Evolutionary conservation across 2,329 filamentous ascomycete species (phyloP), one percentile per base, ranked within the genome.

Genomic region (Ceratocystis albifundus): DNA sequence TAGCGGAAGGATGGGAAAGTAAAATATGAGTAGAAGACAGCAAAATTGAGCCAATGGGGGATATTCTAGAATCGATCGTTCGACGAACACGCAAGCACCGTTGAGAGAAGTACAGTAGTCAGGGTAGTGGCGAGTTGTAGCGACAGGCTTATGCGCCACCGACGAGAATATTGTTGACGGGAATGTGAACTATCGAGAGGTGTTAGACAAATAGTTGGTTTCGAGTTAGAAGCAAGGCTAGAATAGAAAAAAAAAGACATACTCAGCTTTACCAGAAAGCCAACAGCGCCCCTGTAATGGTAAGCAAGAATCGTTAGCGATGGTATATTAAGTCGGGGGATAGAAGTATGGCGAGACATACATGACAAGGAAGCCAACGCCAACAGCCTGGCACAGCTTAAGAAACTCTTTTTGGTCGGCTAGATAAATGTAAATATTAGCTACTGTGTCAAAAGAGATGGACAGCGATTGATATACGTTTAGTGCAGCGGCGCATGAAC

Each of bases 181-280:
- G 85, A 62, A 88, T 86, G 74, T 88, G 85, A 70, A 88, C 83
- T 86, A 20, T 2, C 53, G 4, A 12, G 22, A n/a, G 4, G 12
- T 3, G 59, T 67, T 67, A 68, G 67, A 32, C 15, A 1, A 17
- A 4, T 15, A 8, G 30, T 22, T 4, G 48, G 48, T 10, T 20
- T 4, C 6, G 3, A n/a, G n/a, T 32, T 44, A 57, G n/a, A 68
- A 62, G 36, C 53, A 36, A 44, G 41, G 22, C 46, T 53, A 22
- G 3, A 15, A 22, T 32, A 22, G 25, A 46, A 10, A 15, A 28
- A 17, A 20, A 28, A 63, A 32, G 10, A 70, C 81, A 62, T 78
- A 86, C 83, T 85, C 73, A 88, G 80, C 80, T 88, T 88, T 73
- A 88, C 84, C 69, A 88, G 75, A 76, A 87, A 88, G 69, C 85